Evolutionary conservation across 768 basidiomycete species (phyloP).

Genomic region (Gelatoporia subvermispora): DNA sequence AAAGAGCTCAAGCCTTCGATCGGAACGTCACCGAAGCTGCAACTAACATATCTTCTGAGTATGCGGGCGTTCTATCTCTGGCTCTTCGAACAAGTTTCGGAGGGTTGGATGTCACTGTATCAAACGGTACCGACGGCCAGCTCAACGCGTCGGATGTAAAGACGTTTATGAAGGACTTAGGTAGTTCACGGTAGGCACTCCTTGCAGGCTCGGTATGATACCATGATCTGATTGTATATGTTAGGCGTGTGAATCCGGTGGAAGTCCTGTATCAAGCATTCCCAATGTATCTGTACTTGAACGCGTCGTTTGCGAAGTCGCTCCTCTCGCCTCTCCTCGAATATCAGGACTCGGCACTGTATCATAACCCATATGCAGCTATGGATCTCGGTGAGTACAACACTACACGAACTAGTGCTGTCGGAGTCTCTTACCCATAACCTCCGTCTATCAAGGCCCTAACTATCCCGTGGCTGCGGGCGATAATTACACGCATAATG

Average conservation of each 20-base stretch:
- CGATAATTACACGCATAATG: neutral
- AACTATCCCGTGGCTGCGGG: slow-evolving; percentile 12
- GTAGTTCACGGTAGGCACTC: neutral
- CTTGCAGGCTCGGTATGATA: neutral
- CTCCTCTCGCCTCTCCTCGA: slow-evolving; percentile 25
- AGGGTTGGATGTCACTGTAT: slow-evolving; percentile 23
- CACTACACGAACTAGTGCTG: neutral
- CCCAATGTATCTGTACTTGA: slow-evolving; percentile 26
- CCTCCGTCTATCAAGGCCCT: neutral
- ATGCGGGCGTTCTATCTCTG: slow-evolving; percentile 21
- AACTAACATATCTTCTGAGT: slow-evolving; percentile 13
- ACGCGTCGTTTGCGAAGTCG: slow-evolving; percentile 22
- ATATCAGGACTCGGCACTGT: slow-evolving; percentile 16
- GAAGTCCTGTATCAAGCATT: slow-evolving; percentile 27
- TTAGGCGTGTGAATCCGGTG: slow-evolving; percentile 26
- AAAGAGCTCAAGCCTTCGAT: slow-evolving; percentile 18
- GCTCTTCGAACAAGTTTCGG: slow-evolving; percentile 21
- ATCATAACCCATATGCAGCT: slow-evolving; percentile 18
- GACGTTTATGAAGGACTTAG: slow-evolving; percentile 9
- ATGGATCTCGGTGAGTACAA: slow-evolving; percentile 24
- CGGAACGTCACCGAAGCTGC: slow-evolving; percentile 17
- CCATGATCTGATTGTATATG: neutral
- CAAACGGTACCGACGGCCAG: slow-evolving; percentile 9
- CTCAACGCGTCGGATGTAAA: slow-evolving; percentile 23
- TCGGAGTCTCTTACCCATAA: neutral